These are phyloP conservation scores for Vitis rotundifolia DNA, from an alignment of 164 flowering plant genomes.

Conservation along the genomic window DNA sequence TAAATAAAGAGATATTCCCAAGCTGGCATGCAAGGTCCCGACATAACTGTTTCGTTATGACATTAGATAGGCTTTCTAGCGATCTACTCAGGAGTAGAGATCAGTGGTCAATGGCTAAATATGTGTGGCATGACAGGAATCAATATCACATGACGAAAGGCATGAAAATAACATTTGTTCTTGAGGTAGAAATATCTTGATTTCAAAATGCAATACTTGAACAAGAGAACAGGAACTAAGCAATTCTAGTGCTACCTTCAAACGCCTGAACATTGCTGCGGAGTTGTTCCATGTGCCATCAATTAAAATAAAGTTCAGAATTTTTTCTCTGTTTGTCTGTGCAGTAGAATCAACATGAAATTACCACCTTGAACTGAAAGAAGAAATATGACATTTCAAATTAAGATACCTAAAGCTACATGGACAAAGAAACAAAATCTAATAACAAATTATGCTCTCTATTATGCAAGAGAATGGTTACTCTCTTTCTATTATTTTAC, in stretches of 20 bases:
- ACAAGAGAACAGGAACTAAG: background rate
- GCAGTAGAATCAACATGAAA: constrained; percentile 30
- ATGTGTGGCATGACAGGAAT: too few relatives aligned
- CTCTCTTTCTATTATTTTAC: background rate
- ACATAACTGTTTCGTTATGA: too few relatives aligned
- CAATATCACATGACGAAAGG: too few relatives aligned
- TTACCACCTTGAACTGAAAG: constrained; percentile 32
- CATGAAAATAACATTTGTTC: background rate
- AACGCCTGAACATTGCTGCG: constrained; percentile 88
- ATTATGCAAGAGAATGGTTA: background rate
- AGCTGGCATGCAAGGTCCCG: too few relatives aligned
- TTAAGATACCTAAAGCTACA: background rate
- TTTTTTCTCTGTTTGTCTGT: constrained; percentile 45
- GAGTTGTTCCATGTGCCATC: constrained; percentile 99
- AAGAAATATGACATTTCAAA: constrained; percentile 8
- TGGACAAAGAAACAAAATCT: background rate
- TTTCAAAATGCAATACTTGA: background rate
- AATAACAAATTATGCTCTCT: background rate
- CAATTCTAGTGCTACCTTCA: constrained; percentile 57
- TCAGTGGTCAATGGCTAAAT: too few relatives aligned
- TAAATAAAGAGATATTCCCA: too few relatives aligned
- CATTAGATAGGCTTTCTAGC: too few relatives aligned
- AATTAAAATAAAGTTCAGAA: constrained; percentile 71
- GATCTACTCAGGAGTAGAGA: too few relatives aligned
- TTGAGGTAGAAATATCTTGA: background rate